These are phyloP conservation scores for Cladochytrium replicatum DNA, from an alignment of 192 early-diverging fungal species.

Conservation along the genomic window DNA sequence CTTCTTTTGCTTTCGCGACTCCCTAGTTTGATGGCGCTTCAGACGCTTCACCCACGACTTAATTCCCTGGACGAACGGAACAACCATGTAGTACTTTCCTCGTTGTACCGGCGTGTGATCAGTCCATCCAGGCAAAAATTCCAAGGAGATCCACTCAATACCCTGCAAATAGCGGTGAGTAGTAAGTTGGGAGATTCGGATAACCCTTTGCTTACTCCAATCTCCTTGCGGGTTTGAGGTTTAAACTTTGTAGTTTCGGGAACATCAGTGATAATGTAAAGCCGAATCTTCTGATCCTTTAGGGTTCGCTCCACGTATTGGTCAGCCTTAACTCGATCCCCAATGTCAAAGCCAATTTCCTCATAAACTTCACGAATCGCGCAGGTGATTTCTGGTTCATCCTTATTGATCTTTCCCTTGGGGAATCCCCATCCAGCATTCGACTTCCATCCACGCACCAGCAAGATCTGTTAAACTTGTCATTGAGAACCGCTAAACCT, in stretches of 20 bases:
- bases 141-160: not conserved
- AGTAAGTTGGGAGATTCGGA: not conserved
- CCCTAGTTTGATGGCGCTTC: not conserved
- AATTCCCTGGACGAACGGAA: not conserved
- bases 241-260: conserved; percentile 60
- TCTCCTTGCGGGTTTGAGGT: conserved; percentile 70
- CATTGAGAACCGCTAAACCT: too few relatives aligned
- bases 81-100: not conserved
- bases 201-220: conserved; percentile 49
- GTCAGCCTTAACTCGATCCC: conserved; percentile 41
- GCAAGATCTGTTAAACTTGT: conserved; percentile 20
- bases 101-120: not conserved
- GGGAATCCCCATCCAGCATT: conserved; percentile 83
- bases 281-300: conserved; percentile 62
- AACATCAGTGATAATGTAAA: conserved; percentile 74
- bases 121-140: not conserved
- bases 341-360: conserved; percentile 78
- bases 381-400: conserved; percentile 63
- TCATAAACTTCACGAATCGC: conserved; percentile 77
- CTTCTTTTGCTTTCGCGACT: too few relatives aligned
- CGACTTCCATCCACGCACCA: conserved; percentile 76
- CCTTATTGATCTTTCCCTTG: conserved; percentile 84
- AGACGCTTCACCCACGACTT: not conserved
- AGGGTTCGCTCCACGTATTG: conserved; percentile 67
- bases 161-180: not conserved